Conservation (phyloP, 2,329 filamentous ascomycete genomes). For the Verticillium tricorpus region DNA sequence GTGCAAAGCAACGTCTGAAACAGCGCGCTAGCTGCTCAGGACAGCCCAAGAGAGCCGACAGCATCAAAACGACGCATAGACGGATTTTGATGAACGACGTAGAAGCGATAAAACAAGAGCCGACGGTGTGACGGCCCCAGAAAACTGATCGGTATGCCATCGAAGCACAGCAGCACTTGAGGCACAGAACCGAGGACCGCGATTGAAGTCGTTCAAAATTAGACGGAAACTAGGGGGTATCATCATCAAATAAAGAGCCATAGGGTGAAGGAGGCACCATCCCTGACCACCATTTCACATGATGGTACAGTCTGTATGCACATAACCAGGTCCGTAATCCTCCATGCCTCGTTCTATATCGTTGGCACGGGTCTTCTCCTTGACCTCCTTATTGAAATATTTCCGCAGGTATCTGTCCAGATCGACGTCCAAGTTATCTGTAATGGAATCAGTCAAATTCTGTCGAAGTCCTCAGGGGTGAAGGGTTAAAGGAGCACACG, state of each 20-base stretch:
- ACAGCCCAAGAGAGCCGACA: too few species aligned
- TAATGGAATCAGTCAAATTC: not conserved
- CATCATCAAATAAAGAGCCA: not conserved
- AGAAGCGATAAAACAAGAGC: too few species aligned
- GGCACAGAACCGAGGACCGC: not conserved
- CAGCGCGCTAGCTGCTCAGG: too few species aligned
- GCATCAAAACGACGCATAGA: too few species aligned
- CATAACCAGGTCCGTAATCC: conserved; percentile 64
- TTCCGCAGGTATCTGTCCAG: conserved; percentile 66
- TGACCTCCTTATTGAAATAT: conserved; percentile 70
- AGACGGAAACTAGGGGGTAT: not conserved
- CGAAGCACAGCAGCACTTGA: not conserved
- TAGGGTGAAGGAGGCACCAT: not conserved
- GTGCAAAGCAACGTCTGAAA: too few species aligned
- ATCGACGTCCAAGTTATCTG: conserved; percentile 65
- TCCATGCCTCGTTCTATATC: conserved; percentile 72
- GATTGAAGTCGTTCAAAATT: not conserved
- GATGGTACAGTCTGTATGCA: conserved; percentile 51
- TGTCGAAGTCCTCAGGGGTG: not conserved
- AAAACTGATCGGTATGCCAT: too few species aligned
- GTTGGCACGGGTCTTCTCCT: conserved; percentile 65
- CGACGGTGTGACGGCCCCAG: too few species aligned
- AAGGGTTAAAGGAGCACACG: conserved; percentile 19
- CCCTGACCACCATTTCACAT: conserved; percentile 40
- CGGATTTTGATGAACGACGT: too few species aligned